A percentile compares a stretch with the other conserved stretches of the same genome.
These are phyloP conservation scores for Melaleuca alternifolia DNA, from an alignment of 345 rosid genomes.

Conservation along the genomic window DNA sequence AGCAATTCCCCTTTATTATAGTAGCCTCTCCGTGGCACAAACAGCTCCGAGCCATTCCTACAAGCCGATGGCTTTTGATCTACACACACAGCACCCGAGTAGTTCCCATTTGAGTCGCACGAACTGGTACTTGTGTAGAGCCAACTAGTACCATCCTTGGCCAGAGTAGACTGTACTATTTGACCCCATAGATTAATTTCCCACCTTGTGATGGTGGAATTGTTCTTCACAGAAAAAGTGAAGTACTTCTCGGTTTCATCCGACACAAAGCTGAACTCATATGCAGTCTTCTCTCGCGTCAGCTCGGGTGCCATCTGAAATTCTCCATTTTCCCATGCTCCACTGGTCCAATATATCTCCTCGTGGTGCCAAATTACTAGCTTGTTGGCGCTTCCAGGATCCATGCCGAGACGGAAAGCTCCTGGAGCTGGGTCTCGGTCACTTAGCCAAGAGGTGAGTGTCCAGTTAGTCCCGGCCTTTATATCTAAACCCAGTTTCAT, in stretches of 20 bases:
- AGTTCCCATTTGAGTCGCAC: conserved; percentile 21
- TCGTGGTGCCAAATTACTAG: conserved; percentile 37
- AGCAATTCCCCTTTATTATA: background rate
- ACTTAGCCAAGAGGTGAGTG: conserved; percentile 40
- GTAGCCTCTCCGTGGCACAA: conserved; percentile 36
- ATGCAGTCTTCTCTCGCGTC: conserved; percentile 10
- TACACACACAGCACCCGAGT: conserved; percentile 32
- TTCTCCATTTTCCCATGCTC: conserved; percentile 30
- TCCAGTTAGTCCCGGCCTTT: conserved; percentile 31
- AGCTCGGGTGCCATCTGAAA: conserved; percentile 23
- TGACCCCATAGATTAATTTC: conserved; percentile 36
- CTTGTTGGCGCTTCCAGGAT: conserved; percentile 27
- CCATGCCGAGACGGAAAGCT: conserved; percentile 50
- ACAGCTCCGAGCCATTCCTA: conserved; percentile 31
- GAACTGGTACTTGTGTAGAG: conserved; percentile 15
- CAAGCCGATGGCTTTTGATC: conserved; percentile 32
- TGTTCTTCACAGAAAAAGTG: conserved; percentile 24
- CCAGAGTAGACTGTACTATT: conserved; percentile 21
- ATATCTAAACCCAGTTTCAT: conserved; percentile 55
- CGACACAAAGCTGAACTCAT: conserved; percentile 26
- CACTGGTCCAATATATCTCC: conserved; percentile 47
- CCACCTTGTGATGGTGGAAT: conserved; percentile 30
- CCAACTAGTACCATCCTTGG: conserved; percentile 1
- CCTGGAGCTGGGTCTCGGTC: conserved; percentile 37
- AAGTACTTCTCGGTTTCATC: conserved; percentile 33